Percentiles rank a stretch among this genome's conserved stretches.
Conservation (phyloP, 192 early-diverging fungal genomes). For the Podila clonocystis region DNA sequence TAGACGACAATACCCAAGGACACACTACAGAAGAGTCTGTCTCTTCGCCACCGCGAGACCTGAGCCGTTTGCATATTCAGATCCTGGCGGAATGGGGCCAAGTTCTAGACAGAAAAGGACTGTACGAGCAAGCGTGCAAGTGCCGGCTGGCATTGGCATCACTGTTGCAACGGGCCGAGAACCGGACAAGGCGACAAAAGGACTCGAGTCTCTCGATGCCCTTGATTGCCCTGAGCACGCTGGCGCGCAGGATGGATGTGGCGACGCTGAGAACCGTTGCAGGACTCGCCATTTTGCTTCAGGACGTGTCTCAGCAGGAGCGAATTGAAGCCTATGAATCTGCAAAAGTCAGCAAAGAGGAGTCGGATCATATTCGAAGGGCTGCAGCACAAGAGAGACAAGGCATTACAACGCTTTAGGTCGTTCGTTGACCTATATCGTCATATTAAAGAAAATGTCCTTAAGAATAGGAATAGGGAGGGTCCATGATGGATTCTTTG, state of each 20-base stretch:
- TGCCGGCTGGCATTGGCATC: slow-evolving; percentile 36
- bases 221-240: slow-evolving; percentile 23
- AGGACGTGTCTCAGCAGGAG: slow-evolving; percentile 21
- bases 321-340: slow-evolving; percentile 12
- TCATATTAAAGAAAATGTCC: no score
- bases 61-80: slow-evolving; percentile 10
- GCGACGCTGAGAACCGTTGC: slow-evolving; percentile 32
- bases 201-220: no score
- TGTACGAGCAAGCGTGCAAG: slow-evolving; percentile 43
- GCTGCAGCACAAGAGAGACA: not conserved
- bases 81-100: slow-evolving; percentile 48
- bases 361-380: slow-evolving; percentile 9
- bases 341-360: not conserved
- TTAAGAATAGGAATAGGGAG: no score
- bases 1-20: not conserved
- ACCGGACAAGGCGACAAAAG: not conserved
- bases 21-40: not conserved
- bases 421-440: no score
- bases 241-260: slow-evolving; percentile 28
- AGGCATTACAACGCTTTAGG: no score
- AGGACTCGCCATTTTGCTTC: slow-evolving; percentile 35
- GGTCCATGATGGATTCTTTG: no score
- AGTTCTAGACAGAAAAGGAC: slow-evolving; percentile 11
- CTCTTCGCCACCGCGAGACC: not conserved
- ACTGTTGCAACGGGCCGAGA: not conserved